Conservation (phyloP, 2,329 filamentous ascomycete genomes). For the Akanthomyces uredinophilus region DNA sequence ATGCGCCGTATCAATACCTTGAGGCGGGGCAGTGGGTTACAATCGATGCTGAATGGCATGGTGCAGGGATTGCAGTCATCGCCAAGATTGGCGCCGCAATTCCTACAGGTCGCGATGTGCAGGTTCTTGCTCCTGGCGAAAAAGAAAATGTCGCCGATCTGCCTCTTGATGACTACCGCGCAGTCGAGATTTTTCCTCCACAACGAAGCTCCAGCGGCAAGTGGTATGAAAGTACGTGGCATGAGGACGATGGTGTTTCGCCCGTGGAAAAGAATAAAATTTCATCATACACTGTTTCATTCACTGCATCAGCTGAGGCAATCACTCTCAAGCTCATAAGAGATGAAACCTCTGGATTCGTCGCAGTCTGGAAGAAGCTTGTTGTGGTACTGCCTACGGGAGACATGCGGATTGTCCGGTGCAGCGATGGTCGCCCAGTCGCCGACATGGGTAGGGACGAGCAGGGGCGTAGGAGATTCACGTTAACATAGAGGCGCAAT, state of each 20-base stretch:
- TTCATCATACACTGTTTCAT: conserved; percentile 28
- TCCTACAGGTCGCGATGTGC: conserved; percentile 32
- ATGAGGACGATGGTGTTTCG: conserved; percentile 36
- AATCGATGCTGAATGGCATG: conserved; percentile 38
- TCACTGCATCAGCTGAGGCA: conserved; percentile 18
- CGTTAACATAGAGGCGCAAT: too few relatives aligned
- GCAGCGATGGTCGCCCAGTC: conserved; percentile 13
- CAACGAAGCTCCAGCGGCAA: conserved; percentile 18
- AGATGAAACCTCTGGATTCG: conserved; percentile 29
- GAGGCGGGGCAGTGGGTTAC: conserved; percentile 37
- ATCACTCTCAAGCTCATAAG: conserved; percentile 25
- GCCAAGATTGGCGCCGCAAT: conserved; percentile 36
- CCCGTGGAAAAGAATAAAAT: conserved; percentile 26
- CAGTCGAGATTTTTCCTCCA: conserved; percentile 39
- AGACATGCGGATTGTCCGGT: conserved; percentile 22
- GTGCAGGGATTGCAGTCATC: conserved; percentile 35
- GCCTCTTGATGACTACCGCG: conserved; percentile 37
- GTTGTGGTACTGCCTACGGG: conserved; percentile 29
- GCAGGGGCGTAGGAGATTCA: conserved; percentile 20
- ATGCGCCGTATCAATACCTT: conserved; percentile 54
- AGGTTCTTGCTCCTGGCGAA: conserved; percentile 32
- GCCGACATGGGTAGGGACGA: conserved; percentile 19
- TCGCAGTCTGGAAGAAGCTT: conserved; percentile 30
- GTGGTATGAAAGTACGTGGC: conserved; percentile 29
- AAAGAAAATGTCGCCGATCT: conserved; percentile 34